phyloP scores from a whole-genome alignment of 1,284 basidiomycete genomes.

The Microbotryum lychnidis-dioicae region DNA sequence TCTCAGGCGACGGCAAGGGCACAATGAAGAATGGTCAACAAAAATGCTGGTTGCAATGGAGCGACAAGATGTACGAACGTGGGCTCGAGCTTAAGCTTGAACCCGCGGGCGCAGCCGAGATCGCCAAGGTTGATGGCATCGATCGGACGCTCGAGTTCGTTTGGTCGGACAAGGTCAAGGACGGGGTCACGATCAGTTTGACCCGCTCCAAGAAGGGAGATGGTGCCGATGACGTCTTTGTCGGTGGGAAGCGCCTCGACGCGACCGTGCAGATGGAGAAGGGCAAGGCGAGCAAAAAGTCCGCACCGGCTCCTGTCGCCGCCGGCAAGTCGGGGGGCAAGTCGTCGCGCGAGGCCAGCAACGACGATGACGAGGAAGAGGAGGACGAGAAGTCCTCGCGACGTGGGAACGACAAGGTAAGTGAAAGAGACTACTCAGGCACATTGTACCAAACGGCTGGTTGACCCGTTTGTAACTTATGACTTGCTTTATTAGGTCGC shows the following conservation, averaged over 20 bases:
- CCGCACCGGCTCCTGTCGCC: neutral
- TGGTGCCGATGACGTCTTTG: constrained; percentile 25
- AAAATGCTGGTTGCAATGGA: constrained; percentile 29
- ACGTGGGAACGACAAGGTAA: too few species aligned
- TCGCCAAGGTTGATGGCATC: constrained; percentile 24
- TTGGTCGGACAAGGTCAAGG: constrained; percentile 19
- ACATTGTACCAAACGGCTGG: too few species aligned
- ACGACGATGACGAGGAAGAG: neutral
- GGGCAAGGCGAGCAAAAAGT: constrained; percentile 8
- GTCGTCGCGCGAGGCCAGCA: neutral
- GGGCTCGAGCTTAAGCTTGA: constrained; percentile 10
- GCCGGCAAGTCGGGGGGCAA: neutral
- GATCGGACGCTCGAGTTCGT: constrained; percentile 22
- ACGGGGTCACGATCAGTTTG: constrained; percentile 10
- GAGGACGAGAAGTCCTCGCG: too few species aligned
- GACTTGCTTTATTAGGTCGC: neutral
- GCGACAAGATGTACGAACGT: constrained; percentile 29
- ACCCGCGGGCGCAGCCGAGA: constrained; percentile 8
- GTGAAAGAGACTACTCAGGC: too few species aligned
- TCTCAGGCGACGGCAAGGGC: constrained; percentile 16
- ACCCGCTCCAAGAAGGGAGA: constrained; percentile 9
- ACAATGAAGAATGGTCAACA: constrained; percentile 25
- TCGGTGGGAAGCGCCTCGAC: constrained; percentile 22
- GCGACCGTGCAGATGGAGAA: constrained; percentile 19
- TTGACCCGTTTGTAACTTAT: too few species aligned